A percentile compares a stretch with the other conserved stretches of the same genome.
Conservation (phyloP, 2,329 filamentous ascomycete genomes). For the Chrysosporium queenslandicum region DNA sequence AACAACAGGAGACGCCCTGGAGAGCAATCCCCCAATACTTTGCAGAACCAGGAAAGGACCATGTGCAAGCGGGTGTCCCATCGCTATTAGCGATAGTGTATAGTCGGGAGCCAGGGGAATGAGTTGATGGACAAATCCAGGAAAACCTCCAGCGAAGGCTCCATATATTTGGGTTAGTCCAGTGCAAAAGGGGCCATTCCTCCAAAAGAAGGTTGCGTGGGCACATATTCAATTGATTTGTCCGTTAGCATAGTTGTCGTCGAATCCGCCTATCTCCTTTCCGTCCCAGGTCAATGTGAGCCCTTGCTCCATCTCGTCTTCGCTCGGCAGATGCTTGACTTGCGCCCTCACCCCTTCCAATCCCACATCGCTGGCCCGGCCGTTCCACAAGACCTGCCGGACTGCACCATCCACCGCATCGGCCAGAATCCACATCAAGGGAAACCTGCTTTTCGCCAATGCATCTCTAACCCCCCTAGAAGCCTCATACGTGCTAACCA, state of each 20-base stretch:
- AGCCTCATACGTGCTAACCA: constrained; percentile 59
- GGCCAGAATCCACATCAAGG: constrained; percentile 55
- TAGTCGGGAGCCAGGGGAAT: no score
- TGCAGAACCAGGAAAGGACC: no score
- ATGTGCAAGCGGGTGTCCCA: no score
- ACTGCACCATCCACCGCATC: constrained; percentile 28
- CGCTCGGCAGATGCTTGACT: constrained; percentile 23
- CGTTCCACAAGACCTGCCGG: constrained; percentile 40
- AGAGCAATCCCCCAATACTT: no score
- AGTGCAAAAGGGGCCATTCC: no score
- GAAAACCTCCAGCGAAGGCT: no score
- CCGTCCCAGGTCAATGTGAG: constrained; percentile 32
- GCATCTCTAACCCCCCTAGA: constrained; percentile 71
- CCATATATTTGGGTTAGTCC: no score
- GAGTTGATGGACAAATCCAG: no score
- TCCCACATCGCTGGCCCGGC: constrained; percentile 30
- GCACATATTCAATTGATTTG: not conserved
- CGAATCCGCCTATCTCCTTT: constrained; percentile 20
- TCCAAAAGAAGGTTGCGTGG: no score
- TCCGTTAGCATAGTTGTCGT: not conserved
- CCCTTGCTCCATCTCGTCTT: constrained; percentile 19
- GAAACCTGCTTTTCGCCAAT: constrained; percentile 55
- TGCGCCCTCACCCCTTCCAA: constrained; percentile 33
- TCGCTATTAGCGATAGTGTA: no score
- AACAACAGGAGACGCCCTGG: no score